Percentiles rank a stretch among this genome's conserved stretches.
phyloP scores from a whole-genome alignment of 805 yeast species.

The Cyberlindnera nakhonratchasimensis region DNA sequence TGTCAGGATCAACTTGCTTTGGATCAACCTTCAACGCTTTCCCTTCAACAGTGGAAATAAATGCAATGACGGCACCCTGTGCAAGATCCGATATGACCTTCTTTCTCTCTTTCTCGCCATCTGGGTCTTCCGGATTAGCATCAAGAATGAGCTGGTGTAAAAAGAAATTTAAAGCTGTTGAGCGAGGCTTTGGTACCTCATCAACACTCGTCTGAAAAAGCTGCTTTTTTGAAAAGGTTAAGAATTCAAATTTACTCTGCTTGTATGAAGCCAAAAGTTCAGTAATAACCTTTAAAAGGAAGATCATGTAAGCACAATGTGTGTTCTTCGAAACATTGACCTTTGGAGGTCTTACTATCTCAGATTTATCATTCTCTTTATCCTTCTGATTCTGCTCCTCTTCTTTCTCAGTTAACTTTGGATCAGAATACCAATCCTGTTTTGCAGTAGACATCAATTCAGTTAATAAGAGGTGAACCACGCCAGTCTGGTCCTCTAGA shows the following conservation, averaged over 20 bases:
- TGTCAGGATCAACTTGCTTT: slow-evolving; percentile 58
- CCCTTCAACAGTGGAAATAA: slow-evolving; percentile 53
- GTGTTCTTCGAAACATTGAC: slow-evolving; percentile 45
- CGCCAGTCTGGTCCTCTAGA: slow-evolving; percentile 43
- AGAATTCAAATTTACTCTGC: slow-evolving; percentile 75
- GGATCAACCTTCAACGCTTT: slow-evolving; percentile 35
- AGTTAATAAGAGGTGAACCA: slow-evolving; percentile 57
- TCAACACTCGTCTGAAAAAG: slow-evolving; percentile 19
- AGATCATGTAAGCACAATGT: slow-evolving; percentile 62
- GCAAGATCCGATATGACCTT: slow-evolving; percentile 60
- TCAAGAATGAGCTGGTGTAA: slow-evolving; percentile 70
- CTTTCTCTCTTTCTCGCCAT: slow-evolving; percentile 46
- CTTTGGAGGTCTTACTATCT: slow-evolving; percentile 26
- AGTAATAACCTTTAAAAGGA: slow-evolving; percentile 60
- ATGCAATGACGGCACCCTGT: slow-evolving; percentile 53
- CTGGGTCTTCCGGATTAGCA: slow-evolving; percentile 32
- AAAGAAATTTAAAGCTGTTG: slow-evolving; percentile 73
- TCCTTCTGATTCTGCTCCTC: slow-evolving; percentile 31
- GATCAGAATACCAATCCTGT: slow-evolving; percentile 41
- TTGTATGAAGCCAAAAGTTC: slow-evolving; percentile 79
- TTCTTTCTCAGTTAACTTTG: slow-evolving; percentile 26
- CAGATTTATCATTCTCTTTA: slow-evolving; percentile 26
- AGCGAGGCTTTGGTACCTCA: slow-evolving; percentile 58
- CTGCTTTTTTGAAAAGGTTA: slow-evolving; percentile 67
- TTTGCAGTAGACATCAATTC: slow-evolving; percentile 56